Base-by-base conservation (phyloP, 164 flowering plant genomes). In the Vitis riparia region DNA sequence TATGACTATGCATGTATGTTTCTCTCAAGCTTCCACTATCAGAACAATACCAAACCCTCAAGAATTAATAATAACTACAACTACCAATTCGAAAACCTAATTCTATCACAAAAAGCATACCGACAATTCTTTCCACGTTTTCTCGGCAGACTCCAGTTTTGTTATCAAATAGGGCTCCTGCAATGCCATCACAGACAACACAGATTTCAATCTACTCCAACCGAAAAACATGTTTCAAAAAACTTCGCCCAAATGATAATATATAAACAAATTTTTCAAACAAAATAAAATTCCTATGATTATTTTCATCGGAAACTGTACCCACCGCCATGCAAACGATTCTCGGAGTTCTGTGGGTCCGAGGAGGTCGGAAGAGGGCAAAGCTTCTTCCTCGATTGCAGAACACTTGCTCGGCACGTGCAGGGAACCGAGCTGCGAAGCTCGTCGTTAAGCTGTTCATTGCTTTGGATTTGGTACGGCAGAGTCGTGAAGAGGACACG, bases 71-170 rank as follows among this genome's bases (percentile, higher is more conserved):
- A 6, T 37, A 37, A 3, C 44, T 37, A 37, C 44, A 3, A 6
- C 44, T 37, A 37, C 44, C 55, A 51, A 14, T 49, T 17, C 37
- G 48, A 51, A 19, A 2, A 50, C 23, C 16, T 50, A 50, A 23
- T 14, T 16, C 23, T 1, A 9, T 5, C 12, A 63, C 11, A 23
- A 49, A 68, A 69, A 66, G 8, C 85, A 15, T 84, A 95, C 98
- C 79, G 99, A 90, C 65, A 95, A 69, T 51, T 95, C 99, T 67
- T 90, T 89, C 97, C 97, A 95, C 0, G 94, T 90, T 71, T 82
- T 91, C 89, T 93, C 98, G 1, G 98, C 97, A 44, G 97, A 93
- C 66, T 93, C 94, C 84, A 95, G 71, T 79, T 95, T 95, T 2
- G 86, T 81, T 52, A 95, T 87, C 78, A 95, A 68, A 79, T 90